Evolutionary conservation across 257 asterid genomes (phyloP).

Genomic region (Solanum sitiens): DNA sequence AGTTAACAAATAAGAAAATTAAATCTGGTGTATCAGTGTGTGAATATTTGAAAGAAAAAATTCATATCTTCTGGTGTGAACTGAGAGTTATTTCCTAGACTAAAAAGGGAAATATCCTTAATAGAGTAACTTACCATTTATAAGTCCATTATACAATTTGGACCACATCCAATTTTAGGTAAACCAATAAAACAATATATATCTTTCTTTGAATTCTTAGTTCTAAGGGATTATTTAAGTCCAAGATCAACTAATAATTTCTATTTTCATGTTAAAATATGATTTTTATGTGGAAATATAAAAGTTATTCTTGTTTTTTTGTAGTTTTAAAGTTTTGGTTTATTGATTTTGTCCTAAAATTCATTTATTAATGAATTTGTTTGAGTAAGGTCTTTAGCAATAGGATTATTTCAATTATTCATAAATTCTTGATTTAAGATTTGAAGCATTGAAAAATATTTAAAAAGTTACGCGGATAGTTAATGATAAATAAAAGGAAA

Average conservation of each 20-base stretch:
- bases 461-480: background rate
- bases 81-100: background rate
- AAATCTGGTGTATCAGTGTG: background rate
- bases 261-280: background rate
- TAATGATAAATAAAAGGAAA: background rate
- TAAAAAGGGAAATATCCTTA: background rate
- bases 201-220: background rate
- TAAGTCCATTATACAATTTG: background rate
- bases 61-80: background rate
- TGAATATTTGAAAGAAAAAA: background rate
- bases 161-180: background rate
- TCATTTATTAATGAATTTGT: background rate
- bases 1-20: background rate
- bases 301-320: background rate
- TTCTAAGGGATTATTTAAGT: background rate
- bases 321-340: background rate
- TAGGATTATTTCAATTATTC: background rate
- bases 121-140: background rate
- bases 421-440: background rate
- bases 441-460: background rate
- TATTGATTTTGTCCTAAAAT: background rate
- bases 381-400: background rate
- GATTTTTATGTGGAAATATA: background rate
- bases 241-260: background rate
- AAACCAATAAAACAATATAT: background rate